Base-by-base conservation (phyloP, 2,329 filamentous ascomycete genomes). In the Verticillium klebahnii region DNA sequence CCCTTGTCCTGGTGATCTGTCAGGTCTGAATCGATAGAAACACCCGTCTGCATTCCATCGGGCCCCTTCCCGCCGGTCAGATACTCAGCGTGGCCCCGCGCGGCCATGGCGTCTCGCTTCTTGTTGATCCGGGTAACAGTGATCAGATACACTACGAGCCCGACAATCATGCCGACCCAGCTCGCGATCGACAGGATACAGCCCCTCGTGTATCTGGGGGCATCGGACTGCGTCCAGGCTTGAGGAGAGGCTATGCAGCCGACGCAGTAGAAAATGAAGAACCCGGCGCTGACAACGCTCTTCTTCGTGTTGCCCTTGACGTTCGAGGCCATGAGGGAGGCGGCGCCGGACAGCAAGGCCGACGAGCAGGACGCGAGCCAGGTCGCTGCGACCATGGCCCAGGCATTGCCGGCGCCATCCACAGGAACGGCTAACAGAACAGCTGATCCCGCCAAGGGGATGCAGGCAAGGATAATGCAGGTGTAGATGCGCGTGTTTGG, bases 221-320 rank as follows among this genome's bases (percentile, higher is more conserved):
- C 69, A 36, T 69, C 69, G 4, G 52, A 37, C 25, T 65, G 56
- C 36, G 58, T 58, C 70, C 70, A 71, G 3, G 64, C 63, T 37
- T 68, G 66, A 14, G 70, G 68, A 1, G 62, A 64, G 8, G 65
- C 65, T 17, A 72, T 72, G 40, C 66, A 69, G 2, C 68, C 71
- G 3, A 67, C 62, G 36, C 68, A 69, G 40, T 70, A 71, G 1
- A 62, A 63, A 56, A 72, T 66, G 56, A 72, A 72, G 62, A 71
- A 72, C 0, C 62, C 63, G 2, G 65, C 65, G 25, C 63, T 86
- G 50, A 86, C 80, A 58, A 85, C 78, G 0, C 85, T 86, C 68
- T 88, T 88, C 73, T 91, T 90, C 2, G 87, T 89, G 17, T 82
- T 84, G 8, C 88, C 89, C 0, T 80, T 88, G 0, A 86, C 89